These are phyloP conservation scores for Mortierella sp. DNA, from an alignment of 371 early-diverging fungal species.

Conservation along the genomic window DNA sequence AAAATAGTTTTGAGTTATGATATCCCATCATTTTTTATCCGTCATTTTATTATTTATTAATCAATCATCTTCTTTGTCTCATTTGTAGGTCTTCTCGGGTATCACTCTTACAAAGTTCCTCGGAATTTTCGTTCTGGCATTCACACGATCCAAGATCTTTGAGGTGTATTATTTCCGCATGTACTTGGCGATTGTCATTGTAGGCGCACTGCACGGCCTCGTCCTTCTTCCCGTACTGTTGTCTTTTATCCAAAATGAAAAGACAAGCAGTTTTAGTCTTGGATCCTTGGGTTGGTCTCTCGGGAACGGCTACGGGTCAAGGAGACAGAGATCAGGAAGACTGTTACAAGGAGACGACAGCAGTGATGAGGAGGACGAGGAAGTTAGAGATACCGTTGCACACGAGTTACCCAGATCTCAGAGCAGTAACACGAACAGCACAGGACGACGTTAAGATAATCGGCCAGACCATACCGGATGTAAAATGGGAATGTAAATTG, in stretches of 20 bases:
- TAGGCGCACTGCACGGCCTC: slow-evolving; percentile 80
- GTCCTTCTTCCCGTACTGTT: slow-evolving; percentile 76
- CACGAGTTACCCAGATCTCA: slow-evolving; percentile 49
- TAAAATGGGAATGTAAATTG: too few relatives aligned
- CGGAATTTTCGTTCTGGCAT: slow-evolving; percentile 80
- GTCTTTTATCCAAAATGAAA: slow-evolving; percentile 59
- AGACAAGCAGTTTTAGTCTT: slow-evolving; percentile 25
- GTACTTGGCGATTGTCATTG: slow-evolving; percentile 78
- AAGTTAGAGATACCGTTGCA: slow-evolving; percentile 33
- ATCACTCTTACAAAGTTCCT: slow-evolving; percentile 83
- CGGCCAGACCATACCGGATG: too few relatives aligned
- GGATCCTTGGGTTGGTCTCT: slow-evolving; percentile 46
- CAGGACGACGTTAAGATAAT: slow-evolving; percentile 20
- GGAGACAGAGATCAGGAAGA: slow-evolving; percentile 40
- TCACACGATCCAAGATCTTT: slow-evolving; percentile 81
- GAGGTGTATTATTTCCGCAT: slow-evolving; percentile 85
- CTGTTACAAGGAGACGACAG: slow-evolving; percentile 41
- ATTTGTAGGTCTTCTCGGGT: slow-evolving; percentile 78
- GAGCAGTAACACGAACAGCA: slow-evolving; percentile 23
- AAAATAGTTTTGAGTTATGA: background rate
- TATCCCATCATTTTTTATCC: background rate
- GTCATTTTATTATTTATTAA: background rate
- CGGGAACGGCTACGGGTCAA: slow-evolving; percentile 3
- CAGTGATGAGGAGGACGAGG: slow-evolving; percentile 48
- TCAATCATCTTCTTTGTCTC: background rate